Percentiles rank a stretch among this genome's conserved stretches.
Conservation (phyloP, 495 filamentous ascomycete species). For the Tuber brumale region DNA sequence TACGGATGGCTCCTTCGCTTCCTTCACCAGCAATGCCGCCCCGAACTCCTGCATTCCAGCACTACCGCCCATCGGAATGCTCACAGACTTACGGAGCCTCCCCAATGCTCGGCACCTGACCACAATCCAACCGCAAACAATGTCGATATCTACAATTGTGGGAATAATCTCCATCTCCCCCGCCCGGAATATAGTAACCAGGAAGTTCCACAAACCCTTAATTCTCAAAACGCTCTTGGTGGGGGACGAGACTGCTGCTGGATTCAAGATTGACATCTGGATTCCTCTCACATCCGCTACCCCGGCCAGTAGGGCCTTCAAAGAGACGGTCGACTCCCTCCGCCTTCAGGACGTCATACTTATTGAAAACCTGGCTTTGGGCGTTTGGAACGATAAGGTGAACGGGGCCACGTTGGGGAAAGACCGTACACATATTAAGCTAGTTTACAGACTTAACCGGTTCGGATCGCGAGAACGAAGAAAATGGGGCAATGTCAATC, state of each 20-base stretch:
- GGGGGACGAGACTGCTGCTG: slow-evolving; percentile 76
- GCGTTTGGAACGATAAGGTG: slow-evolving; percentile 31
- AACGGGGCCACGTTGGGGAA: slow-evolving; percentile 50
- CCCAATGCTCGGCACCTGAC: slow-evolving; percentile 62
- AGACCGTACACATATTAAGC: slow-evolving; percentile 62
- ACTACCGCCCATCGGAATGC: slow-evolving; percentile 26
- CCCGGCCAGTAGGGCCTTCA: slow-evolving; percentile 47
- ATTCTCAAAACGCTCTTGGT: slow-evolving; percentile 58
- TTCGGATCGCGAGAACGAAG: slow-evolving; percentile 24
- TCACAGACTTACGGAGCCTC: slow-evolving; percentile 63
- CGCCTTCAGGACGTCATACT: slow-evolving; percentile 36
- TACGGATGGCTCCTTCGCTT: slow-evolving; percentile 15
- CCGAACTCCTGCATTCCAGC: slow-evolving; percentile 9
- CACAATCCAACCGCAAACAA: slow-evolving; percentile 69
- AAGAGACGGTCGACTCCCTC: slow-evolving; percentile 30
- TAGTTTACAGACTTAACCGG: slow-evolving; percentile 50
- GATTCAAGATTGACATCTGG: slow-evolving; percentile 83
- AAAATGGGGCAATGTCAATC: slow-evolving; percentile 20
- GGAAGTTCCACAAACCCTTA: slow-evolving; percentile 17
- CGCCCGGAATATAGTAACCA: slow-evolving; percentile 52
- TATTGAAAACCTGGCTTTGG: slow-evolving; percentile 33
- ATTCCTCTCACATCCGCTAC: slow-evolving; percentile 45
- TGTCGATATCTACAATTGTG: slow-evolving; percentile 68
- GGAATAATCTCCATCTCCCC: slow-evolving; percentile 66
- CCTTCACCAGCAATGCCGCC: neutral